Conservation (phyloP, 169 alveolate genomes). For the Eimeria maxima region DNA sequence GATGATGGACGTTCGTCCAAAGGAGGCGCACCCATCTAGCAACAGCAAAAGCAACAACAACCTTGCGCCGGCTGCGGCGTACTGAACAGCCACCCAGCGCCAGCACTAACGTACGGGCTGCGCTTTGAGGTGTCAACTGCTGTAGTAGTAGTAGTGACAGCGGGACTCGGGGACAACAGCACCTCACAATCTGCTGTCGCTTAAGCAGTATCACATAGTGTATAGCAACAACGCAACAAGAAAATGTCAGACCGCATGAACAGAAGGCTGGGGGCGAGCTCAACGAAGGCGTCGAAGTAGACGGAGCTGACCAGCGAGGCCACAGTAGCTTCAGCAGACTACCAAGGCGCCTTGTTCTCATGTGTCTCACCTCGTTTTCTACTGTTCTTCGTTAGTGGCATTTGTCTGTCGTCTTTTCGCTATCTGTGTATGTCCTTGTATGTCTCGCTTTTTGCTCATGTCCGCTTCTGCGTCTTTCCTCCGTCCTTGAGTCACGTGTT, state of each 20-base stretch:
- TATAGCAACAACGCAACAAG: not conserved
- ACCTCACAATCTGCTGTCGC: not conserved
- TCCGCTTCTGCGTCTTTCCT: too few relatives aligned
- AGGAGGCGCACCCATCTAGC: not conserved
- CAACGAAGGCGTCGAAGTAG: too few relatives aligned
- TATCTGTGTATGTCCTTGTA: too few relatives aligned
- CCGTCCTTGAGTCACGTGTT: too few relatives aligned
- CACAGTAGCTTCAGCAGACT: not conserved
- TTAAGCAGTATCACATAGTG: not conserved
- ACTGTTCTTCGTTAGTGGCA: not conserved
- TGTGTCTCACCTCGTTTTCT: not conserved
- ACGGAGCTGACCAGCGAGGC: too few relatives aligned
- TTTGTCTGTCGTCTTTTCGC: not conserved
- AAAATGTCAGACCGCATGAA: not conserved
- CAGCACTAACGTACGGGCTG: too few relatives aligned
- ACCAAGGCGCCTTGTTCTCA: not conserved
- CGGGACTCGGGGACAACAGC: not conserved
- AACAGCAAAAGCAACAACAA: not conserved
- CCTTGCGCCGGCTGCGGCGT: conserved; percentile 6
- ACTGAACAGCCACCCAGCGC: not conserved
- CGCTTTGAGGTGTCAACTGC: too few relatives aligned
- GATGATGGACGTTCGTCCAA: not conserved
- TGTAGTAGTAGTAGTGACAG: not conserved
- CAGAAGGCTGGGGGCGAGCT: not conserved
- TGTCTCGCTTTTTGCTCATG: too few relatives aligned